Base-by-base conservation (phyloP, 2,329 filamentous ascomycete species). In the Amesomyces nigricolor region DNA sequence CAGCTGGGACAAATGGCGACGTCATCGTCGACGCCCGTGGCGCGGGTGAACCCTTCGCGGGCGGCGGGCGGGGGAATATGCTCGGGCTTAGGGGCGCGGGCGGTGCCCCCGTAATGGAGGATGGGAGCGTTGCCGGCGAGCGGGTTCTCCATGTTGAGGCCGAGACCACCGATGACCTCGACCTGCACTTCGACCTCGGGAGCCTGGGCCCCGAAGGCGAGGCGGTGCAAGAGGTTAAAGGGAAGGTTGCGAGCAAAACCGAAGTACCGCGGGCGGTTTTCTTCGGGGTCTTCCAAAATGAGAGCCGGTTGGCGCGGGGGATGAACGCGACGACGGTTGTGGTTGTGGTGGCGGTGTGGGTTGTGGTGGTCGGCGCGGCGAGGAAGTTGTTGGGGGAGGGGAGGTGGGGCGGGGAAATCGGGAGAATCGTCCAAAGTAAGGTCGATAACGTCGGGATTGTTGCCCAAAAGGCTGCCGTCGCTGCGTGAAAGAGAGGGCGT, bases 1-100 rank as follows among this genome's bases (percentile, higher is more conserved):
- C 94, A 99, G 56, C 89, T 89, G 0, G 92, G 89, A 68, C 94
- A 99, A 1, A 96, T 78, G 2, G 92, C 78, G 0, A 88, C 76
- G 38, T 88, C 80, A 14, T 89, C 83, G 37, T 89, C 86, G 37
- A 89, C 86, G 39, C 75, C 80, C 0, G 89, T 88, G 47, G 83
- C 83, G 56, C 91, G 79, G 1, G 89, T 95, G 65, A 94, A 97
- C 0, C 91, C 92, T n/a, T 82, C 74, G 5, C 80, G 78, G 0
- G 88, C 76, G 0, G 83, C 73, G n/a, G 78, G 75, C 0, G 88
- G 85, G 0, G 85, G 76, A 43, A 86, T 80, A 68, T 92, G 63
- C 13, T 69, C 62, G n/a, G 75, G 76, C 63, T 76, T 78, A 17
- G 71, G 70, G 3, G 66, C 4, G 67, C 65, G 17, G 66, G 71